Conservation (phyloP, 257 asterid species). For the Voacanga thouarsii region DNA sequence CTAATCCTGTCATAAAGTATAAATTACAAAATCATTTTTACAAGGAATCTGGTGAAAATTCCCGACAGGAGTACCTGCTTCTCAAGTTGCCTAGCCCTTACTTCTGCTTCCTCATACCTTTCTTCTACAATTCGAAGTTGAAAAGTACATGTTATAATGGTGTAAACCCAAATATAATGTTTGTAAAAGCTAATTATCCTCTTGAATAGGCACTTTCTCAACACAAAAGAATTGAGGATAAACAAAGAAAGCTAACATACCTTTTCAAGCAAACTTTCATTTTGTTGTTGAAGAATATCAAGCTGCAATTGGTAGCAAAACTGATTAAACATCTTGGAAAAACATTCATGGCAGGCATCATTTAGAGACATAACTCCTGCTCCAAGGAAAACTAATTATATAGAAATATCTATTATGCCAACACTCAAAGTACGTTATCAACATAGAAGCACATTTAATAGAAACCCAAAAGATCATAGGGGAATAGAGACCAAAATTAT, state of each 20-base stretch:
- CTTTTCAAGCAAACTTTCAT: conserved; percentile 83
- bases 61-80: conserved; percentile 55
- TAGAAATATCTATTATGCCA: not conserved
- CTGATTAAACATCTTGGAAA: not conserved
- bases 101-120: conserved; percentile 87
- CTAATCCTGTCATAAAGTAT: not conserved
- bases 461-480: not conserved
- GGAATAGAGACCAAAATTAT: not conserved
- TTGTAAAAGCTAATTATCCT: conserved; percentile 23
- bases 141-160: conserved; percentile 26
- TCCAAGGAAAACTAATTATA: not conserved
- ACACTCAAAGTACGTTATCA: not conserved
- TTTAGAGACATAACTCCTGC: not conserved
- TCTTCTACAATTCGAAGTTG: conserved; percentile 92
- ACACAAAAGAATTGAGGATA: not conserved
- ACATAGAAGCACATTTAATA: not conserved
- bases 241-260: conserved; percentile 37
- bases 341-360: not conserved
- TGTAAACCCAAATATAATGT: not conserved
- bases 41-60: not conserved
- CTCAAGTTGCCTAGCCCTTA: conserved; percentile 86
- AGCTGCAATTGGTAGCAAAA: conserved; percentile 49
- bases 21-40: not conserved
- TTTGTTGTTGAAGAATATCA: conserved; percentile 99
- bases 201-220: not conserved